Evolutionary conservation across 257 asterid species (phyloP).

Genomic region (Linaria vulgaris): DNA sequence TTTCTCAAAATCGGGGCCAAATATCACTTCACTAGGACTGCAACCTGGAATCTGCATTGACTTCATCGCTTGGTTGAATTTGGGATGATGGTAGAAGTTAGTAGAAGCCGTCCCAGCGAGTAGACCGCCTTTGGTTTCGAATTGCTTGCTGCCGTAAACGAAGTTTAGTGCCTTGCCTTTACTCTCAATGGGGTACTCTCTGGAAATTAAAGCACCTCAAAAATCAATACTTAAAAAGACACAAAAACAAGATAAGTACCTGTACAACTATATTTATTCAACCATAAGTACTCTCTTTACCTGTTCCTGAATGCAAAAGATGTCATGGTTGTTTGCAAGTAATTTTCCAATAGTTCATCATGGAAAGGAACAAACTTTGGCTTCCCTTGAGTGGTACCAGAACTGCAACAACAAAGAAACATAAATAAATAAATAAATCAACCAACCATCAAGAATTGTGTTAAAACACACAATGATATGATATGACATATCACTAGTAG

Average conservation of each 20-base stretch:
- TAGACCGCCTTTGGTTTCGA: constrained; percentile 75
- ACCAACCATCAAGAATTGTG: not conserved
- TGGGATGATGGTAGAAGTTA: constrained; percentile 50
- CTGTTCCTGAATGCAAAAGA: constrained; percentile 88
- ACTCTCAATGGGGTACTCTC: constrained; percentile 66
- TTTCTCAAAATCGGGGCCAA: constrained; percentile 71
- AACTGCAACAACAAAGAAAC: constrained; percentile 50
- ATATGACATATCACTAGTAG: no score
- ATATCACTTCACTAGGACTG: constrained; percentile 85
- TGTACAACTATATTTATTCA: not conserved
- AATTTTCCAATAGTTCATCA: constrained; percentile 83
- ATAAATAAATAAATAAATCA: constrained; percentile 6
- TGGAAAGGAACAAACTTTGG: constrained; percentile 99
- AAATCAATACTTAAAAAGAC: not conserved
- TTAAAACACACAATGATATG: not conserved
- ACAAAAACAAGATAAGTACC: constrained; percentile 12
- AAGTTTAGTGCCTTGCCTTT: constrained; percentile 81
- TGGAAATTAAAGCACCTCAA: constrained; percentile 27
- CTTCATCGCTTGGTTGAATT: constrained; percentile 64
- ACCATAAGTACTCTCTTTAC: constrained; percentile 41
- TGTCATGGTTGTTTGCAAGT: constrained; percentile 82
- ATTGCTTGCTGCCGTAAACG: constrained; percentile 78
- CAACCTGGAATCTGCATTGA: constrained; percentile 71
- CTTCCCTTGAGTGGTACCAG: constrained; percentile 97
- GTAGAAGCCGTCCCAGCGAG: constrained; percentile 86